phyloP scores from a whole-genome alignment of 1,284 basidiomycete species.

The Cutaneotrichosporon spelunceum region DNA sequence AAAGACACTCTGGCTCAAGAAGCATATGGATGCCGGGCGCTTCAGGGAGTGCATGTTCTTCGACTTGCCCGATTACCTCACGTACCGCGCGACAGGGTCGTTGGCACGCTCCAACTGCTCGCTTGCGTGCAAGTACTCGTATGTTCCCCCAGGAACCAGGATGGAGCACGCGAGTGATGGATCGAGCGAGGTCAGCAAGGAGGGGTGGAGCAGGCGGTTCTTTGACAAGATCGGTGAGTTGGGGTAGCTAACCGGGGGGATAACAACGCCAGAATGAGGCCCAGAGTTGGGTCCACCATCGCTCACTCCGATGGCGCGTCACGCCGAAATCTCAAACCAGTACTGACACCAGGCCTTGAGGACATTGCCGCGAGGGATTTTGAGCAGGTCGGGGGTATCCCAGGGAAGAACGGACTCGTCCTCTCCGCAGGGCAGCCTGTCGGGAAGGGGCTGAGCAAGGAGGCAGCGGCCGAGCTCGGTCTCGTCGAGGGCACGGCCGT shows the following conservation, averaged over 20 bases:
- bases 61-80: conserved; percentile 94
- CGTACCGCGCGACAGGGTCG: conserved; percentile 81
- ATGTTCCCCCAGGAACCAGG: conserved; percentile 67
- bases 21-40: conserved; percentile 69
- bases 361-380: conserved; percentile 60
- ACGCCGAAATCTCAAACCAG: not conserved
- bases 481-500: conserved; percentile 85
- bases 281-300: not conserved
- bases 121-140: conserved; percentile 94
- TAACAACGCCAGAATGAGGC: not conserved
- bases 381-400: conserved; percentile 71
- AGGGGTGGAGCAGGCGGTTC: conserved; percentile 85
- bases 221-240: conserved; percentile 70
- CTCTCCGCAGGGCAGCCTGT: conserved; percentile 91
- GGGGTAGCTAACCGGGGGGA: not conserved
- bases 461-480: conserved; percentile 80
- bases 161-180: conserved; percentile 41
- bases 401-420: conserved; percentile 60
- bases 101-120: conserved; percentile 85
- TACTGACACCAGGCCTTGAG: conserved; percentile 31
- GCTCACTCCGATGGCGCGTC: not conserved
- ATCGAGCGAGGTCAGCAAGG: conserved; percentile 46
- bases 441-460: conserved; percentile 72
- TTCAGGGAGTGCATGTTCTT: conserved; percentile 90
- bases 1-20: conserved; percentile 94